Percentiles rank a stretch among this genome's conserved stretches.
phyloP scores from a whole-genome alignment of 306 rosid species.

The Rosa persica region DNA sequence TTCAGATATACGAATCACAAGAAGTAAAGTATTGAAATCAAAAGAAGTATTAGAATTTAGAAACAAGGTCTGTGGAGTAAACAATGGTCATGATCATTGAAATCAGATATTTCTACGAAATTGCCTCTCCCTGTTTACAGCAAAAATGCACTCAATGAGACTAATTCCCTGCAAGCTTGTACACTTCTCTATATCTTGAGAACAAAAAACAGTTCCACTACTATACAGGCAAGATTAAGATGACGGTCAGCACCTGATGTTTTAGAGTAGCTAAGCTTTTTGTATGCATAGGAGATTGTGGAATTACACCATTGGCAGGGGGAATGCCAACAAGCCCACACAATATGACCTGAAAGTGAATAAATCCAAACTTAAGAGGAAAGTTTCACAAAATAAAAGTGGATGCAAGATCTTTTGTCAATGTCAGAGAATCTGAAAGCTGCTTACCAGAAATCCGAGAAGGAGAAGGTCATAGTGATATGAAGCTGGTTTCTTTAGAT shows the following conservation, averaged over 20 bases:
- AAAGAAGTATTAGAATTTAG: neutral
- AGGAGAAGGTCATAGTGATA: conserved; percentile 94
- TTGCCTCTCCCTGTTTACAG: neutral
- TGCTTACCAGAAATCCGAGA: conserved; percentile 74
- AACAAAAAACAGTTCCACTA: conserved; percentile 2
- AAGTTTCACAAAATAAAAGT: conserved; percentile 17
- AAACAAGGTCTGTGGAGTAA: neutral
- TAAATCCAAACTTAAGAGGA: conserved; percentile 13
- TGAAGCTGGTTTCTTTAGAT: conserved; percentile 88
- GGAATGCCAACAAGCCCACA: conserved; percentile 96
- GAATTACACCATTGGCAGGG: conserved; percentile 94
- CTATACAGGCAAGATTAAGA: neutral
- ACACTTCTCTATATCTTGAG: neutral
- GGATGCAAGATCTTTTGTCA: conserved; percentile 11
- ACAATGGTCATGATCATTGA: neutral
- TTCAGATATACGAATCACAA: conserved; percentile 5
- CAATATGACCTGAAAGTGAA: conserved; percentile 60
- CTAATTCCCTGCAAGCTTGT: neutral
- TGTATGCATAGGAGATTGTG: conserved; percentile 99
- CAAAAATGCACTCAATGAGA: conserved; percentile 5
- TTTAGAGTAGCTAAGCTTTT: conserved; percentile 94
- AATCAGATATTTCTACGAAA: neutral
- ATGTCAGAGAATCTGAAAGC: conserved; percentile 6
- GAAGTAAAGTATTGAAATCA: neutral
- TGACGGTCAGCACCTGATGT: conserved; percentile 67